Conservation (phyloP, 139 green algal species). For the Tetraselmis striata region DNA sequence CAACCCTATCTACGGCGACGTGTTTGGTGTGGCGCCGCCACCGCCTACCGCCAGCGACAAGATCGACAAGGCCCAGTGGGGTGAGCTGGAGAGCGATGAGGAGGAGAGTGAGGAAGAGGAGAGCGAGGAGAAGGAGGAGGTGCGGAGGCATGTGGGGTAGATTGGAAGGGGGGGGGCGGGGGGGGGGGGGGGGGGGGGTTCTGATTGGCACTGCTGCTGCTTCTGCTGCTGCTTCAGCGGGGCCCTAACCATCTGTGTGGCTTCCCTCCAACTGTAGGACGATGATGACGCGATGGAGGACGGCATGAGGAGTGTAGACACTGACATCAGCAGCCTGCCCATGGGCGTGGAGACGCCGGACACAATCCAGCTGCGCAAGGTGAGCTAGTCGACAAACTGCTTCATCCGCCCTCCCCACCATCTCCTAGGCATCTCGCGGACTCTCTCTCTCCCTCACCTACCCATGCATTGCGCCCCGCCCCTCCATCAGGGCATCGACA, state of each 20-base stretch:
- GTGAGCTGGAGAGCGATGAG: constrained; percentile 66
- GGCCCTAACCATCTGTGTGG: no score
- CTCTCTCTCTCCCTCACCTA: not conserved
- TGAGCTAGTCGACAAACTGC: constrained; percentile 12
- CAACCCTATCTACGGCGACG: constrained; percentile 92
- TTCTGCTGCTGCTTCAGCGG: not conserved
- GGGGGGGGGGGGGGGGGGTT: constrained; percentile 13
- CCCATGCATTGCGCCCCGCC: not conserved
- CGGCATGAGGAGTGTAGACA: constrained; percentile 45
- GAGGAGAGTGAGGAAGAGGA: constrained; percentile 52
- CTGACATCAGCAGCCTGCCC: constrained; percentile 61
- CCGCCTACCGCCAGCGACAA: constrained; percentile 38
- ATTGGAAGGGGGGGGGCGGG: constrained; percentile 49
- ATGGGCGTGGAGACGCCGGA: constrained; percentile 76
- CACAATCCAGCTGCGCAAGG: constrained; percentile 86
- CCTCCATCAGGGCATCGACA: not conserved
- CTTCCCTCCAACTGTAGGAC: constrained; percentile 28
- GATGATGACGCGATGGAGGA: constrained; percentile 31
- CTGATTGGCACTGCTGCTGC: not conserved
- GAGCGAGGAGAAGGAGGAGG: constrained; percentile 48
- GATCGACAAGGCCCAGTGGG: constrained; percentile 65
- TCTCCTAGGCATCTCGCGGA: not conserved
- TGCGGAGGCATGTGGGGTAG: constrained; percentile 33
- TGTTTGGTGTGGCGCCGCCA: constrained; percentile 69
- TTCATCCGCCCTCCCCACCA: not conserved